Base-by-base conservation (phyloP, 2,329 filamentous ascomycete species). In the Fusarium staphyleae region DNA sequence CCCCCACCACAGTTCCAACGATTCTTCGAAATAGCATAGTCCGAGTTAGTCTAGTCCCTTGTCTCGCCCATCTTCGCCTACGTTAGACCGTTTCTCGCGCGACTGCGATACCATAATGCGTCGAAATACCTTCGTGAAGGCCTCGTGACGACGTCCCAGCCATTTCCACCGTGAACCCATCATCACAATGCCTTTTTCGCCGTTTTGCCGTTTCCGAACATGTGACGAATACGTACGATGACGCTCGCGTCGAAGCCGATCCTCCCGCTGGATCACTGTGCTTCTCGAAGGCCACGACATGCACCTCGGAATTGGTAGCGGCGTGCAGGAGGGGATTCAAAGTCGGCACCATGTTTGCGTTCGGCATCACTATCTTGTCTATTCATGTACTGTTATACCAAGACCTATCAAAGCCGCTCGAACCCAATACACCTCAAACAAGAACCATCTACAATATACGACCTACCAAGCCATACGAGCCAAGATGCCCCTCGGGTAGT, bases 121-220 rank as follows among this genome's bases (percentile, higher is more conserved):
- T 29, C 60, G 32, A 53, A 24, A 29, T 14, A 41, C 12, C 34
- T 39, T n/a, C 37, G 55, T 62, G 47, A 66, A 52, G 41, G 51
- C 24, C 40, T 43, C 40, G 26, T 37, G 29, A 30, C 44, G 35
- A 49, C 40, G 12, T 22, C 14, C 39, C 36, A 29, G 47, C 14
- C 34, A 13, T 11, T 28, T 29, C 30, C 33, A 36, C 35, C 44
- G 45, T 62, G 45, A 59, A 52, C 33, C 30, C 30, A 41, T 37
- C 24, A 37, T 14, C 48, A 43, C 55, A 65, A 13, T 41, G 22
- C 22, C 44, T 33, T 35, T 46, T 40, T 52, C 37, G 22, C 22
- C 44, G 32, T 35, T 46, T 40, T 52, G 10, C 48, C 35, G 45
- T 48, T 52, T 39, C 33, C 61, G 36, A 52, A 42, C 18, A 12